A percentile compares a stretch with the other conserved stretches of the same genome.
These are phyloP conservation scores for Lentinula edodes DNA, from an alignment of 768 basidiomycete species.

Conservation along the genomic window DNA sequence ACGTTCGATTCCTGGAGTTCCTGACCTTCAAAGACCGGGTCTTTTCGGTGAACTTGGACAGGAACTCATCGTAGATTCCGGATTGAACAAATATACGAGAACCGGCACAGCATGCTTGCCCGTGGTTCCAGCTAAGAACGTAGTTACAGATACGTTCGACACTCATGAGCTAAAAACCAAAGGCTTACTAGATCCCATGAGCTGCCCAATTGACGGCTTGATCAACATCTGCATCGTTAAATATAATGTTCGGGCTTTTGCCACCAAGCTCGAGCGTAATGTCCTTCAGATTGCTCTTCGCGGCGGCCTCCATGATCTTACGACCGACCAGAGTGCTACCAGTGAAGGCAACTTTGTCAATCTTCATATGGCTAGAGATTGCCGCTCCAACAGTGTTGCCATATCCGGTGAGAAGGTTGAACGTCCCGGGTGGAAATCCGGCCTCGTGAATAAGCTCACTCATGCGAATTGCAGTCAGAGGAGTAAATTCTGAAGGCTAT, in stretches of 20 bases:
- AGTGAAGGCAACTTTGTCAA: constrained; percentile 84
- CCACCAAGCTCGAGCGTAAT: constrained; percentile 85
- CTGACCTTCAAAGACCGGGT: constrained; percentile 29
- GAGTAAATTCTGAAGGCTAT: constrained; percentile 56
- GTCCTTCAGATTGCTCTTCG: constrained; percentile 79
- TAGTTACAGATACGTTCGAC: background rate
- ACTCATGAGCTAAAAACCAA: background rate
- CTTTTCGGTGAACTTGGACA: constrained; percentile 42
- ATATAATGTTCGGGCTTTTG: constrained; percentile 68
- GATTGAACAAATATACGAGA: constrained; percentile 67
- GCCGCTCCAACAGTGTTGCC: constrained; percentile 67
- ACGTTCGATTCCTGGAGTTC: background rate
- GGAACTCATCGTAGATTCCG: constrained; percentile 51
- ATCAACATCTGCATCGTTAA: constrained; percentile 68
- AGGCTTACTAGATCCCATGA: constrained; percentile 64
- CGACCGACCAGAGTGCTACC: constrained; percentile 79
- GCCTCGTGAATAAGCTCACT: constrained; percentile 44
- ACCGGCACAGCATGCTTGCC: constrained; percentile 66
- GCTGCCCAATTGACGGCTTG: constrained; percentile 70
- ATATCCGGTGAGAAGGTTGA: constrained; percentile 74
- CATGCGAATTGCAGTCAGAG: constrained; percentile 43
- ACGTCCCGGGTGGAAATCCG: constrained; percentile 54
- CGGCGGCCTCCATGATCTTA: constrained; percentile 73
- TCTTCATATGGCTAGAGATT: constrained; percentile 59
- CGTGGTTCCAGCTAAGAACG: constrained; percentile 50